These are phyloP conservation scores for Colletotrichum viniferum DNA, from an alignment of 2,329 filamentous ascomycete species.

Conservation along the genomic window DNA sequence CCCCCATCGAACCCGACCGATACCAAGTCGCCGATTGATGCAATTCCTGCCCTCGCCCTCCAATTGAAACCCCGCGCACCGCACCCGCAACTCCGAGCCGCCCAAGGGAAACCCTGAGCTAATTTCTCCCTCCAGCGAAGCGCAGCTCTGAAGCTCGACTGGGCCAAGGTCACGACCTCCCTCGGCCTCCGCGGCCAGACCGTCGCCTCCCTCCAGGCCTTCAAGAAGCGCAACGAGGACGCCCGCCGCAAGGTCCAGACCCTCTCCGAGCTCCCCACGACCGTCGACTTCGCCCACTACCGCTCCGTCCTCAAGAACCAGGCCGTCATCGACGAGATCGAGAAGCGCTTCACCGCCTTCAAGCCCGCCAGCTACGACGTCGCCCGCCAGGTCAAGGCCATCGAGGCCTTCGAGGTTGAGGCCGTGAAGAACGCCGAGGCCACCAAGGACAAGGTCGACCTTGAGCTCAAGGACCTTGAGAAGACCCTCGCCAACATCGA, in stretches of 20 bases:
- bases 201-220: constrained; percentile 85
- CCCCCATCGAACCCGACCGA: neutral
- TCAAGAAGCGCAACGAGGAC: constrained; percentile 99
- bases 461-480: constrained; percentile 91
- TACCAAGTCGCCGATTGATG: constrained; percentile 26
- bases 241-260: constrained; percentile 90
- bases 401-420: constrained; percentile 97
- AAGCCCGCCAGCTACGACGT: constrained; percentile 95
- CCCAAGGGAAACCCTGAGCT: constrained; percentile 47
- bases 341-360: constrained; percentile 92
- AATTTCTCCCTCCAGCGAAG: constrained; percentile 77
- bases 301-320: constrained; percentile 93
- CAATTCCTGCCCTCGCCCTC: neutral
- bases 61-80: constrained; percentile 14
- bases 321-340: constrained; percentile 93
- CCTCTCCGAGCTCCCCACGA: constrained; percentile 83
- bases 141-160: constrained; percentile 99
- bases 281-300: constrained; percentile 94
- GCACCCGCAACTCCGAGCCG: neutral
- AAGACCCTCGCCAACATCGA: constrained; percentile 98
- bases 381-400: constrained; percentile 91
- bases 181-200: constrained; percentile 97
- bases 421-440: constrained; percentile 96
- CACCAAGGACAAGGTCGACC: constrained; percentile 94
- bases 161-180: constrained; percentile 91